Evolutionary conservation across 2,329 filamentous ascomycete species (phyloP).

Genomic region (Furcasterigmium sp.): DNA sequence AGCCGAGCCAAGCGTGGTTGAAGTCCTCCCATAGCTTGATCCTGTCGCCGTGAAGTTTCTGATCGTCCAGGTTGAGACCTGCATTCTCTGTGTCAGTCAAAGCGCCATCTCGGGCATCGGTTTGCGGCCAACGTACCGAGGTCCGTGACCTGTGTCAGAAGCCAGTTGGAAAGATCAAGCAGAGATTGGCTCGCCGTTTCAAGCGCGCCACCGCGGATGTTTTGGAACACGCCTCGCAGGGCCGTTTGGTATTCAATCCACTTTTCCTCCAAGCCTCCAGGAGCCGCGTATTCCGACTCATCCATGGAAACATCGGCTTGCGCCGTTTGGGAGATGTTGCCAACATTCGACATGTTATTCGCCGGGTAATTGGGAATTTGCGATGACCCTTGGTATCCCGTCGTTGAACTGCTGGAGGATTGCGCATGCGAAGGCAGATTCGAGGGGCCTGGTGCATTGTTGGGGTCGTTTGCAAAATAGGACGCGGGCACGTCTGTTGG

Average conservation of each 20-base stretch:
- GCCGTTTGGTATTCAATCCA: conserved; percentile 61
- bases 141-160: conserved; percentile 49
- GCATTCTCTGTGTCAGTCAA: conserved; percentile 6
- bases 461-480: conserved; percentile 68
- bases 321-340: conserved; percentile 34
- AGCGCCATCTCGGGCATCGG: neutral
- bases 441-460: conserved; percentile 54
- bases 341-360: conserved; percentile 39
- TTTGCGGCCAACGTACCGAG: conserved; percentile 38
- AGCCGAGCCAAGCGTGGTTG: conserved; percentile 83
- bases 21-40: conserved; percentile 90
- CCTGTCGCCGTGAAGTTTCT: conserved; percentile 67
- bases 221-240: conserved; percentile 64
- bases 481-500: conserved; percentile 61
- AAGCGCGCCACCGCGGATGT: conserved; percentile 52
- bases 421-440: conserved; percentile 44
- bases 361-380: conserved; percentile 44
- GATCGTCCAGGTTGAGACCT: conserved; percentile 84
- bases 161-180: conserved; percentile 48
- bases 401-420: conserved; percentile 40
- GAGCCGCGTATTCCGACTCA: conserved; percentile 52
- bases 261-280: conserved; percentile 58
- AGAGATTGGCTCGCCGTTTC: conserved; percentile 47
- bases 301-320: conserved; percentile 44
- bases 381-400: conserved; percentile 63